Base-by-base conservation (phyloP, 257 asterid species). In the Solanum sitiens region DNA sequence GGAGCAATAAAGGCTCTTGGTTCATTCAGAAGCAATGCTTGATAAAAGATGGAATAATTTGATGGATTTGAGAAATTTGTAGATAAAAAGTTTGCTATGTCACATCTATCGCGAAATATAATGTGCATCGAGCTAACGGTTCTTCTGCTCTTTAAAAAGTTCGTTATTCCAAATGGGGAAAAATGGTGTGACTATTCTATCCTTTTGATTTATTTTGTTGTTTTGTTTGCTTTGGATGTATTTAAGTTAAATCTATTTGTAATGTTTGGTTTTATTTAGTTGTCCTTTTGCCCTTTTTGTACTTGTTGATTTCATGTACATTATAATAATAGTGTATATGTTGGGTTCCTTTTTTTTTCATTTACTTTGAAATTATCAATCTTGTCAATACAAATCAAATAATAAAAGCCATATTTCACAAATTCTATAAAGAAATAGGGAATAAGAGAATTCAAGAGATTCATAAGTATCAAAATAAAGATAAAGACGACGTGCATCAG, bases 11-110 rank as follows among this genome's bases (percentile, higher is more conserved):
- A 94, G 76, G 96, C 95, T 63, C 89, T 94, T 68, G 98, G 96
- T 27, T 94, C 96, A 20, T 93, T 93, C 92, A 93, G 98, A 89
- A 94, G 95, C 96, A 93, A 91, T 56, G 92, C 94, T 18, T 93
- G 63, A 89, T 14, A 3, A 16, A 13, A 74, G 2, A 12, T 14
- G n/a, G 53, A 7, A 35, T 37, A 56, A 23, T 47, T 87, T 23
- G 27, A 67, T 37, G 63, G 2, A 18, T 23, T 27, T 35, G 72
- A 45, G 27, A 68, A 5, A 87, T 59, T 63, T 90, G 90, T 90
- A 86, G 20, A 86, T 90, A 82, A 86, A 68, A 56, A 14, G 73
- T 90, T 74, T 68, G 85, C 65, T 25, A 67, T 1, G 23, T 30
- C 11, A 30, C 75, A 70, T 30, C 39, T 14, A 13, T 68, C 11